A percentile compares a stretch with the other conserved stretches of the same genome.
Conservation (phyloP, 306 rosid species). For the Purshia tridentata region DNA sequence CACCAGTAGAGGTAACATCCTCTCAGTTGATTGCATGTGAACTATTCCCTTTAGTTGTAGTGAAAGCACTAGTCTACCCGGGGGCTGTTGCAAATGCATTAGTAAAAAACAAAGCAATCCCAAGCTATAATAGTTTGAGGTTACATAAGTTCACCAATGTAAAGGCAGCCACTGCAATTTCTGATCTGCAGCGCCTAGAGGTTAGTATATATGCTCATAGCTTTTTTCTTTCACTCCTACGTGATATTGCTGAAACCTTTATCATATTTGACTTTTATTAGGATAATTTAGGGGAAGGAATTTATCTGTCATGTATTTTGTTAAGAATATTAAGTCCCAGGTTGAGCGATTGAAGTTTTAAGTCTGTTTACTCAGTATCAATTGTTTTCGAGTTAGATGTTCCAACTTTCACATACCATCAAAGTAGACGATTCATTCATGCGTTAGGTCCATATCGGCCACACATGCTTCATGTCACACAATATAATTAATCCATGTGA, state of each 20-base stretch:
- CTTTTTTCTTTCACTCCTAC: not conserved
- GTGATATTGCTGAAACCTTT: not conserved
- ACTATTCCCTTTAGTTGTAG: conserved; percentile 43
- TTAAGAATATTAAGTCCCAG: not conserved
- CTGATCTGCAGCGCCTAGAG: conserved; percentile 79
- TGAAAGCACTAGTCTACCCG: conserved; percentile 26
- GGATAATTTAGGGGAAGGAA: not conserved
- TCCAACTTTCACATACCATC: not conserved
- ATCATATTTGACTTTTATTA: not conserved
- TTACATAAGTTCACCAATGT: conserved; percentile 34
- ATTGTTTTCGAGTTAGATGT: not conserved
- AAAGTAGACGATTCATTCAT: not conserved
- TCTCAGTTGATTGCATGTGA: conserved; percentile 66
- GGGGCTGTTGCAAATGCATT: conserved; percentile 65
- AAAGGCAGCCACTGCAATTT: conserved; percentile 29
- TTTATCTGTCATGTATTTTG: not conserved
- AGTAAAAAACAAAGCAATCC: conserved; percentile 32
- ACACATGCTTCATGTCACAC: not conserved
- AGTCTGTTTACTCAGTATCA: not conserved
- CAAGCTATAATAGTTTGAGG: conserved; percentile 40
- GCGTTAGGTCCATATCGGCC: not conserved
- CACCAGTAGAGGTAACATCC: conserved; percentile 73
- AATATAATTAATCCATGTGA: too few species aligned
- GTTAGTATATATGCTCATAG: conserved; percentile 30
- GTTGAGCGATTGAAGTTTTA: too few species aligned